Evolutionary conservation across 1,139 yeast genomes (phyloP), one percentile per base, ranked within the genome.

Genomic region (Zygoascus hellenicus): DNA sequence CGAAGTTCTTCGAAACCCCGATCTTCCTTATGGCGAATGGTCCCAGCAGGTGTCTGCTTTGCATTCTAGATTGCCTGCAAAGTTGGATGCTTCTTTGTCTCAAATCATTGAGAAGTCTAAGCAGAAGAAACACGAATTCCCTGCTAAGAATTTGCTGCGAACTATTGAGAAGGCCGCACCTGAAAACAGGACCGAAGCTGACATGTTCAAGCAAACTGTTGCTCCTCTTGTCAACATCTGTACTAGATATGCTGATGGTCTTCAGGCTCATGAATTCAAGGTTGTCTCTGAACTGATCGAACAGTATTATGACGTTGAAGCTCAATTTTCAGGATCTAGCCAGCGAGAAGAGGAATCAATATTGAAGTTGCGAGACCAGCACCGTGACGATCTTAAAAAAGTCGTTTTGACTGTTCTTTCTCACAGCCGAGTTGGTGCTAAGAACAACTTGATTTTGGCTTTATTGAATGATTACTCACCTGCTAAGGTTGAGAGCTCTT

Each of bases 11-110:
- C 80, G 84, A 63, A 78, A 87, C 61, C 83, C 80, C 45, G 83
- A 84, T 48, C 75, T 92, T 61, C 99, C 99, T 42, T 92, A 78
- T 66, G 86, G 96, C 32, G 96, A 89, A 70, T 92, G 98, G 98
- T 72, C 70, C 49, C 77, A 79, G 59, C 86, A 83, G 56, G 80
- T 85, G 35, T 87, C 96, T 52, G 97, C 97, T 34, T 74, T 92
- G 59, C 97, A 90, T 65, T 82, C 96, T 17, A 82, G 98, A 71
- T 72, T 92, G 60, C 95, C 97, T 42, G 62, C 75, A 2, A 80
- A 83, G 59, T 76, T 92, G 55, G 95, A 89, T 62, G 77, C 80
- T 48, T 74, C 80, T 41, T 74, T 92, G 58, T 67, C 75, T 11
- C 70, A 79, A 32, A 72, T 86, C 50, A 75, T 92, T 54, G 87